phyloP scores from a whole-genome alignment of 2,329 filamentous ascomycete genomes.

The Rachicladosporium sp. region DNA sequence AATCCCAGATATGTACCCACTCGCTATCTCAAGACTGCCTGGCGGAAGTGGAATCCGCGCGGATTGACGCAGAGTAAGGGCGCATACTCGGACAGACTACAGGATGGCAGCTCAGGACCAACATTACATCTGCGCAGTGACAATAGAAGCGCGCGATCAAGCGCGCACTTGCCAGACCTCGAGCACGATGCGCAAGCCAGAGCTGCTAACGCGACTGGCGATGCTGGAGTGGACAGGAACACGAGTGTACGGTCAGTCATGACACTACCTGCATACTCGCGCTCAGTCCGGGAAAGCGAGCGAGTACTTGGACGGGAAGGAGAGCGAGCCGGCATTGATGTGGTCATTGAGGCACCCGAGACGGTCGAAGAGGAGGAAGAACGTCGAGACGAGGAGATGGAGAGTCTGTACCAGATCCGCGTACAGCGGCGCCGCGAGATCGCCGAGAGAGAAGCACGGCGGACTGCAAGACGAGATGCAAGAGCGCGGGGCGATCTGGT shows the following conservation, averaged over 20 bases:
- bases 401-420: constrained; percentile 80
- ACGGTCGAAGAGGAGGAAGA: constrained; percentile 66
- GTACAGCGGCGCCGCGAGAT: constrained; percentile 62
- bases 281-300: constrained; percentile 60
- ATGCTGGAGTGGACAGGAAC: constrained; percentile 56
- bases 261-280: constrained; percentile 78
- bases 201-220: constrained; percentile 14
- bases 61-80: constrained; percentile 13
- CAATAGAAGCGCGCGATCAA: constrained; percentile 13
- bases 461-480: constrained; percentile 58
- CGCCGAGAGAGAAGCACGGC: constrained; percentile 64
- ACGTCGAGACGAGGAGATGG: constrained; percentile 81
- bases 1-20: constrained; percentile 21
- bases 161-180: constrained; percentile 13
- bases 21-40: constrained; percentile 21
- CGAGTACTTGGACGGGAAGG: constrained; percentile 78
- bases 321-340: constrained; percentile 81
- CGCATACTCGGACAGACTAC: constrained; percentile 19
- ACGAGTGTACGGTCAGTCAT: constrained; percentile 87
- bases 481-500: constrained; percentile 56
- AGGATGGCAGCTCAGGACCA: constrained; percentile 15
- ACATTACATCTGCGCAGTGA: constrained; percentile 15
- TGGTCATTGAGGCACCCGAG: constrained; percentile 75
- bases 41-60: constrained; percentile 20
- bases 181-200: constrained; percentile 1